A percentile compares a stretch with the other conserved stretches of the same genome.
These are phyloP conservation scores for Nitzschia sp. DNA, from an alignment of 108 stramenopile species.

Conservation along the genomic window DNA sequence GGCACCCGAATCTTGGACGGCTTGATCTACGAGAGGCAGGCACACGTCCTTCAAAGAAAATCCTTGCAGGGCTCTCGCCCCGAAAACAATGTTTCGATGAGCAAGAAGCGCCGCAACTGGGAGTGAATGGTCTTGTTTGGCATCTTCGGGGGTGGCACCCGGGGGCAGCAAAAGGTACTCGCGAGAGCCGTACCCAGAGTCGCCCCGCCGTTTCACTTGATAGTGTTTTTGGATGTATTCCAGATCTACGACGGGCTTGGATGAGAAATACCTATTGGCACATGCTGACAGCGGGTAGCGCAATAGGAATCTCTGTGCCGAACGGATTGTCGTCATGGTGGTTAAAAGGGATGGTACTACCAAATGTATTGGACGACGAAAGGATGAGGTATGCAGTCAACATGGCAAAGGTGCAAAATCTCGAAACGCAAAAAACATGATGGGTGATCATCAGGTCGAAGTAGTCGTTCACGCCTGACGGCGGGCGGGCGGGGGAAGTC, in stretches of 20 bases:
- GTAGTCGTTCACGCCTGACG: no score
- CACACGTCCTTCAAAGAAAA: constrained; percentile 43
- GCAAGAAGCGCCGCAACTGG: constrained; percentile 52
- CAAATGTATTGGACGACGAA: no score
- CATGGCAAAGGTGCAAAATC: no score
- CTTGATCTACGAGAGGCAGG: constrained; percentile 55
- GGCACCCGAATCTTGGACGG: constrained; percentile 61
- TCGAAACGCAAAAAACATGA: no score
- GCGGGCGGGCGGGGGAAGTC: no score
- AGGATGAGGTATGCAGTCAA: no score
- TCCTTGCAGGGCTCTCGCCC: constrained; percentile 42
- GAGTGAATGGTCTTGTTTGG: constrained; percentile 7
- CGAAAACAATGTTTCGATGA: constrained; percentile 74
- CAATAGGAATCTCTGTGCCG: no score
- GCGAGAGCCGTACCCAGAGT: constrained; percentile 25
- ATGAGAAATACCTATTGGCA: neutral
- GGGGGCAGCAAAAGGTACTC: constrained; percentile 49
- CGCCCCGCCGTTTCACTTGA: constrained; percentile 14
- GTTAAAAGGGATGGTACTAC: no score
- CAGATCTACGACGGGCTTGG: constrained; percentile 6
- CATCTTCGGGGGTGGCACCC: constrained; percentile 11
- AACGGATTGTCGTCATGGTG: no score
- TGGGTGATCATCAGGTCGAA: no score
- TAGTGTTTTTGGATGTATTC: constrained; percentile 29
- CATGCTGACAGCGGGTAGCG: no score